Evolutionary conservation across 441 rosid genomes (phyloP).

Genomic region (Arabidopsis lyrata): DNA sequence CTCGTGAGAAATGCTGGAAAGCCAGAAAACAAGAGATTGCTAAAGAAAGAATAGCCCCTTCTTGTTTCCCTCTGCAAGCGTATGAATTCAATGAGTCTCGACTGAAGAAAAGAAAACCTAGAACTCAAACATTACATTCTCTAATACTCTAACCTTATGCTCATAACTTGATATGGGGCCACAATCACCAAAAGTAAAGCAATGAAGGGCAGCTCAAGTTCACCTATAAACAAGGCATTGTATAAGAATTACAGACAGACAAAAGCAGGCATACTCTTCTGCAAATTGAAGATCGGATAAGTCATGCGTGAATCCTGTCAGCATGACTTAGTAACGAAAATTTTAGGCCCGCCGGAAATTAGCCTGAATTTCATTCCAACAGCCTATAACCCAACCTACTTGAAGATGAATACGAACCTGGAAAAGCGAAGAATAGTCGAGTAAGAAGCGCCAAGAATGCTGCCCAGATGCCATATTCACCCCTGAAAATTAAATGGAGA

Average conservation of each 20-base stretch:
- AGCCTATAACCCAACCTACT: background rate
- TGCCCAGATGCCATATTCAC: conserved; percentile 91
- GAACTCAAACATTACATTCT: conserved; percentile 14
- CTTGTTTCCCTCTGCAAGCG: conserved; percentile 70
- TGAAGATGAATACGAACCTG: conserved; percentile 58
- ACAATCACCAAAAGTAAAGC: conserved; percentile 76
- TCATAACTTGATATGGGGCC: conserved; percentile 75
- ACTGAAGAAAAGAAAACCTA: conserved; percentile 9
- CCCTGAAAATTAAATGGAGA: conserved; percentile 58
- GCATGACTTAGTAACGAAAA: background rate
- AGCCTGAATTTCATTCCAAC: background rate
- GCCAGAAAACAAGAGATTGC: conserved; percentile 73
- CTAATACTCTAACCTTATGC: conserved; percentile 59
- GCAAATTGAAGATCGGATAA: background rate
- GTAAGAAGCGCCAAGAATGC: conserved; percentile 83
- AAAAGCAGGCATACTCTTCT: background rate
- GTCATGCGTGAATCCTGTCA: background rate
- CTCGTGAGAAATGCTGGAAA: conserved; percentile 87
- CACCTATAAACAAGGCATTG: conserved; percentile 53
- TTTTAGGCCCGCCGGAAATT: background rate
- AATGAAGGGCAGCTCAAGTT: conserved; percentile 86
- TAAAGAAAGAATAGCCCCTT: conserved; percentile 70
- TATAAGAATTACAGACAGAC: conserved; percentile 7
- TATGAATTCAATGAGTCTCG: conserved; percentile 22
- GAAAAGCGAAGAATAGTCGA: conserved; percentile 83